Evolutionary conservation across 2,329 filamentous ascomycete genomes (phyloP).

Genomic region (Pyrenophora seminiperda): DNA sequence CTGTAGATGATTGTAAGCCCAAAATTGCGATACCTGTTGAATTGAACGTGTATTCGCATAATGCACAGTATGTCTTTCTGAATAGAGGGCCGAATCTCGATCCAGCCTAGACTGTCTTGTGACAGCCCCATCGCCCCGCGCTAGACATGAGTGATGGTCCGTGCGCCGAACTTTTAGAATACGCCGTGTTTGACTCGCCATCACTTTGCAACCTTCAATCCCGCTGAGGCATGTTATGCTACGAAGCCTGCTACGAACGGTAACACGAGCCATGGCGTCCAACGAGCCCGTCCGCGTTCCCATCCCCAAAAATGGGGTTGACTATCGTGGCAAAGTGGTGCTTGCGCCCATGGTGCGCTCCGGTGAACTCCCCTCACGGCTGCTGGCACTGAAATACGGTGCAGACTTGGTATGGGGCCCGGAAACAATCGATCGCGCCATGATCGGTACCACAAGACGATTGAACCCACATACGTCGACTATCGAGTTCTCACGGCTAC

Average conservation of each 20-base stretch:
- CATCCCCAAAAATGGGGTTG: slow-evolving; percentile 85
- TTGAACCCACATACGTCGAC: slow-evolving; percentile 77
- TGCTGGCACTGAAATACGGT: slow-evolving; percentile 90
- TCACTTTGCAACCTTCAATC: background rate
- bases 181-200: slow-evolving; percentile 5
- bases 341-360: slow-evolving; percentile 97
- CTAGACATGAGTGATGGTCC: slow-evolving; percentile 11
- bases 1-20: no score
- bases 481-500: slow-evolving; percentile 80
- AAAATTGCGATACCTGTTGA: no score
- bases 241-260: slow-evolving; percentile 36
- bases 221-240: slow-evolving; percentile 47
- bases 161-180: slow-evolving; percentile 19
- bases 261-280: slow-evolving; percentile 41
- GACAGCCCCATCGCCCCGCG: background rate
- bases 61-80: no score
- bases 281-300: slow-evolving; percentile 65
- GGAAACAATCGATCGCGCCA: slow-evolving; percentile 88
- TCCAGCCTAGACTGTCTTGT: background rate
- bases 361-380: slow-evolving; percentile 89
- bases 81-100: background rate
- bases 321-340: slow-evolving; percentile 92
- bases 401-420: slow-evolving; percentile 98
- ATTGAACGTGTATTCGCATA: no score
- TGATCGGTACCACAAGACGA: slow-evolving; percentile 83